phyloP scores from a whole-genome alignment of 2,329 filamentous ascomycete genomes.

The Calonectria pauciramosa region DNA sequence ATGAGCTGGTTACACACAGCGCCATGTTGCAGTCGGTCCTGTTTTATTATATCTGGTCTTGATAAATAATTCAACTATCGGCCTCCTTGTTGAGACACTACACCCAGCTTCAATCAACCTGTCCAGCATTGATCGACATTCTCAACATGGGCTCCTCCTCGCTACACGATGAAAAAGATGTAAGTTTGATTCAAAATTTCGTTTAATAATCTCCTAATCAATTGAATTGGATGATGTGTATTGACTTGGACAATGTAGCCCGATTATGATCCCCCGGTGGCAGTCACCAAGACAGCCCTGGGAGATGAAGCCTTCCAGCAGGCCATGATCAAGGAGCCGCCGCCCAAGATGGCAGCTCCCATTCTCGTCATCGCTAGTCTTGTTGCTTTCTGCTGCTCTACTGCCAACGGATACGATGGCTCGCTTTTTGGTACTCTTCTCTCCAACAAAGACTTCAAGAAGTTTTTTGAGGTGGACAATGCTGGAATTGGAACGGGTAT shows the following conservation, averaged over 20 bases:
- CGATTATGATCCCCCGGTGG: conserved; percentile 12
- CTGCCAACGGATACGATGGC: conserved; percentile 59
- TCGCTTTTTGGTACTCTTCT: conserved; percentile 65
- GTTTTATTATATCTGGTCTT: background rate
- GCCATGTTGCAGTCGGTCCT: background rate
- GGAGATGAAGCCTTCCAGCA: conserved; percentile 47
- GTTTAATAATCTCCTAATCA: too few relatives aligned
- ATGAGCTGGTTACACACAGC: background rate
- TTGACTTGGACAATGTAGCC: background rate
- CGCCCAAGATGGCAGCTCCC: conserved; percentile 32
- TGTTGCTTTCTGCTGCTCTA: conserved; percentile 48
- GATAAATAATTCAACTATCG: background rate
- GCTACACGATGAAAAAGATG: background rate
- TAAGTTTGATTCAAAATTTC: background rate
- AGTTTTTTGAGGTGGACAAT: conserved; percentile 56
- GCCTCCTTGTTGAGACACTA: background rate
- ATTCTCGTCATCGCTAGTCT: conserved; percentile 40
- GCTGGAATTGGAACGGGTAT: conserved; percentile 42
- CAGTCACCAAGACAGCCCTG: conserved; percentile 38
- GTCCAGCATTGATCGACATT: background rate
- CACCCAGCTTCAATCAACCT: background rate
- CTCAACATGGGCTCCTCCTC: conserved; percentile 3
- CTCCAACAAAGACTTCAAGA: conserved; percentile 60
- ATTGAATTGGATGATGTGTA: background rate
- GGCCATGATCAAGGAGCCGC: conserved; percentile 48